Percentiles rank a stretch among this genome's conserved stretches.
These are phyloP conservation scores for Balamuthia mandrillaris DNA, from an alignment of 208 protist genomes.

Conservation along the genomic window DNA sequence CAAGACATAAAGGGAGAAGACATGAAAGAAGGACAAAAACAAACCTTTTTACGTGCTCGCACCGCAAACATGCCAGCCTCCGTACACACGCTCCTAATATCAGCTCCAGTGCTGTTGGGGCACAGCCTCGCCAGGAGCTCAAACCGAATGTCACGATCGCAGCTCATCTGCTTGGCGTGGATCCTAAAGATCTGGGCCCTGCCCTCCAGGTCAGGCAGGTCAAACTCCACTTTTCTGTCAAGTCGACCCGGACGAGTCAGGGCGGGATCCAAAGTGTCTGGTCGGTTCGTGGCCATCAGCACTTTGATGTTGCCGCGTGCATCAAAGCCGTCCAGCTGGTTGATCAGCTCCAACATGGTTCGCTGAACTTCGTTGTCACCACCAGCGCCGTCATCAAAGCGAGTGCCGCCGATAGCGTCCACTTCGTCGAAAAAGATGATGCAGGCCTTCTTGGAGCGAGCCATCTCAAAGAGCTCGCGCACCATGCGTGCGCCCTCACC, in stretches of 20 bases:
- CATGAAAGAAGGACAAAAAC: background rate
- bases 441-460: conserved; percentile 96
- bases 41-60: conserved; percentile 91
- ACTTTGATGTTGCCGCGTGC: conserved; percentile 99
- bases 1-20: background rate
- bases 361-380: conserved; percentile 99
- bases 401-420: conserved; percentile 95
- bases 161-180: conserved; percentile 95
- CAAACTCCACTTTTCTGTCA: conserved; percentile 98
- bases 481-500: conserved; percentile 99
- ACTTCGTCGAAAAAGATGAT: conserved; percentile 99
- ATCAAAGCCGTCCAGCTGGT: conserved; percentile 99
- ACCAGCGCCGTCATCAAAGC: conserved; percentile 78
- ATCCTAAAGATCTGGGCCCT: conserved; percentile 97
- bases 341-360: conserved; percentile 99
- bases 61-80: conserved; percentile 99
- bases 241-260: conserved; percentile 98
- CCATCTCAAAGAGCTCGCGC: conserved; percentile 99
- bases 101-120: conserved; percentile 96
- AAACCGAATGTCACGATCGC: conserved; percentile 96
- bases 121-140: conserved; percentile 98
- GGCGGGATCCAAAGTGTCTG: conserved; percentile 99
- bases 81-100: conserved; percentile 97
- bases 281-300: conserved; percentile 99
- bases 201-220: conserved; percentile 94